These are phyloP conservation scores for Polychytrium aggregatum DNA, from an alignment of 192 early-diverging fungal genomes.

Conservation along the genomic window DNA sequence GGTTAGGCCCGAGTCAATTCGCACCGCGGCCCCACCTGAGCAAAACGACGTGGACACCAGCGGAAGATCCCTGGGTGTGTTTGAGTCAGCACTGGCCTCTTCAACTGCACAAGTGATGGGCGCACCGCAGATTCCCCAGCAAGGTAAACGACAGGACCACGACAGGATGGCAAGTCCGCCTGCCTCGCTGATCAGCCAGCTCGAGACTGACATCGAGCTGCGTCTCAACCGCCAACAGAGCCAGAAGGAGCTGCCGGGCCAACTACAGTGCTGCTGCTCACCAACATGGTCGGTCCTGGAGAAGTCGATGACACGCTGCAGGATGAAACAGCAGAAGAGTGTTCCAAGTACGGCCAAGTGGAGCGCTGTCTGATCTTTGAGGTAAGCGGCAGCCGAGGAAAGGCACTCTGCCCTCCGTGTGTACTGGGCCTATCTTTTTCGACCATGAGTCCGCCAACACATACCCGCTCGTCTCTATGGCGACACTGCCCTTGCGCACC, in stretches of 20 bases:
- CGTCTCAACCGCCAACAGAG: not conserved
- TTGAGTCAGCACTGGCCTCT: too few species aligned
- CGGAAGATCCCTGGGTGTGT: too few species aligned
- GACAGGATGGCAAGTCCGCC: not conserved
- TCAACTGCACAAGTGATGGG: too few species aligned
- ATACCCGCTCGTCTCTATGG: too few species aligned
- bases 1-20: too few species aligned
- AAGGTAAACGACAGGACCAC: not conserved
- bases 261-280: constrained; percentile 44
- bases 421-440: not conserved
- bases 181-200: constrained; percentile 1
- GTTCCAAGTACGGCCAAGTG: constrained; percentile 65
- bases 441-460: not conserved
- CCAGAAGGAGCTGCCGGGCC: constrained; percentile 3
- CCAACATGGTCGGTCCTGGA: constrained; percentile 66
- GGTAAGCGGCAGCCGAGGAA: too few species aligned
- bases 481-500: too few species aligned
- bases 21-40: too few species aligned
- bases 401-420: not conserved
- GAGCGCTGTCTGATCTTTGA: constrained; percentile 56
- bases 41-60: too few species aligned
- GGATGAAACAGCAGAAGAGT: constrained; percentile 67
- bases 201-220: not conserved
- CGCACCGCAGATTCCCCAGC: too few species aligned
- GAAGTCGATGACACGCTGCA: constrained; percentile 66